Conservation (phyloP, 176 grass and related monocot genomes). For the Saccharum officinarum region DNA sequence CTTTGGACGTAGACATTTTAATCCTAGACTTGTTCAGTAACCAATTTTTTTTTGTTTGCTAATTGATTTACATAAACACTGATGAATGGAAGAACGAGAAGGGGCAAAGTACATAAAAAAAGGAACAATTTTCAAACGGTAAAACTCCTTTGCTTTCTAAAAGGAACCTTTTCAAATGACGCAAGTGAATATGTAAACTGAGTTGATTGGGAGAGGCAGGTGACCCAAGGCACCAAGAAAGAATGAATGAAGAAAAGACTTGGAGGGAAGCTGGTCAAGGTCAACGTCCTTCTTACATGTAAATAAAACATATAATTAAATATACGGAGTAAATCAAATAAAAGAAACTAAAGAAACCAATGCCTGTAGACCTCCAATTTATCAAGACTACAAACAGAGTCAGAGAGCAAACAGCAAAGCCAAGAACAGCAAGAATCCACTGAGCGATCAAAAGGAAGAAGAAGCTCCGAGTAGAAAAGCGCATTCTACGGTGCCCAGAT, state of each 20-base stretch:
- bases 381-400: conserved; percentile 17
- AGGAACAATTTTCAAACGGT: background rate
- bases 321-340: background rate
- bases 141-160: background rate
- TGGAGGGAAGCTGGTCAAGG: conserved; percentile 18
- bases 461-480: background rate
- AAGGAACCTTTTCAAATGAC: background rate
- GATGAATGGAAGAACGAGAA: background rate
- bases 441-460: conserved; percentile 24
- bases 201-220: background rate
- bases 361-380: conserved; percentile 2
- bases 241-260: background rate
- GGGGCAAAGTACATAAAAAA: background rate
- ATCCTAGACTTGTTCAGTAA: background rate
- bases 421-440: conserved; percentile 31
- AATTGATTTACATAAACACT: background rate
- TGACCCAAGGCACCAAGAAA: background rate
- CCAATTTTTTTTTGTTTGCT: background rate
- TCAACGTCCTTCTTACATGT: conserved; percentile 30
- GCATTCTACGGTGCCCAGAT: conserved; percentile 20
- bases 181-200: background rate
- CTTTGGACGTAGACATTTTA: background rate
- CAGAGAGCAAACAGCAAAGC: conserved; percentile 19
- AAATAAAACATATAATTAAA: background rate
- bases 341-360: background rate